Base-by-base conservation (phyloP, 345 rosid species). In the Gossypium raimondii region DNA sequence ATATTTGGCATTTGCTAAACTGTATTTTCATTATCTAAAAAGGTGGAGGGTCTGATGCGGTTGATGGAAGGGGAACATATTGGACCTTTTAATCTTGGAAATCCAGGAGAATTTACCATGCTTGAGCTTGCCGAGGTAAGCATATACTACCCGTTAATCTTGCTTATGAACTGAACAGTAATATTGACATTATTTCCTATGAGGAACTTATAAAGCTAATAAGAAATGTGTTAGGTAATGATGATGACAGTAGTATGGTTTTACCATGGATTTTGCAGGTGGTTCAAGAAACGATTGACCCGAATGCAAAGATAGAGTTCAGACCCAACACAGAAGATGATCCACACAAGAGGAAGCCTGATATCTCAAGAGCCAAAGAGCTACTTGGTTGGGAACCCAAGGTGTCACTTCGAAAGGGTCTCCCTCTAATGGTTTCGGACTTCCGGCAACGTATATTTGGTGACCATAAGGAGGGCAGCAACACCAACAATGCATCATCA, bases 321-420 rank as follows among this genome's bases (percentile, higher is more conserved):
- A 89, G 78, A 84, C 90, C 93, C 3, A 95, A 95, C 87, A 94
- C 98, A 51, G 97, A 89, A 59, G 98, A 94, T 70, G 98, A 94
- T 79, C 98, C 98, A 1, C 98, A 95, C 92, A 95, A 95, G 91
- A 95, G 99, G 85, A 95, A 95, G 83, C 99, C 99, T 27, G 97
- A 95, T 69, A 95, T 95, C 73, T 82, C 94, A 38, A 91, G 73
- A 78, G 99, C 99, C 7, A 95, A 95, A 76, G 94, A 93, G 56
- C 90, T 82, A 12, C 92, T 92, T 1, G 97, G 96, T 5, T 94
- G 98, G 98, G 92, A 88, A 78, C 98, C 98, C 9, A 94, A 89
- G 83, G 87, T 94, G 2, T 81, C 96, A 27, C 91, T 94, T 12
- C 89, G 89, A 14, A 83, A 92, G 75, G 98, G 98, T 72, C 93